A percentile compares a stretch with the other conserved stretches of the same genome.
phyloP scores from a whole-genome alignment of 495 filamentous ascomycete genomes.

The Penicillium simplicissimum region DNA sequence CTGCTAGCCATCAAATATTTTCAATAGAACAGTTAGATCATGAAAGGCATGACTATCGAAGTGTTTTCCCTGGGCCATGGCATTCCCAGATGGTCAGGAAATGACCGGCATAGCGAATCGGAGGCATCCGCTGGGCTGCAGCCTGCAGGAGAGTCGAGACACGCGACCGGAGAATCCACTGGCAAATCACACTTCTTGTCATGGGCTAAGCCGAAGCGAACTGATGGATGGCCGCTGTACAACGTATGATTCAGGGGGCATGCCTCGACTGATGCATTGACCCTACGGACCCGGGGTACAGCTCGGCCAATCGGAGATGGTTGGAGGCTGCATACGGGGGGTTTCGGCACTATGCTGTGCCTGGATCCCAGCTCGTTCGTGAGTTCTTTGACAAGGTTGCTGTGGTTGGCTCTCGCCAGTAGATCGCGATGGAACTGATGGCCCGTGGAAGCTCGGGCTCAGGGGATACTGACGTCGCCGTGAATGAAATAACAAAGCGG shows the following conservation, averaged over 20 bases:
- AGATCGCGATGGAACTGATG: constrained; percentile 4
- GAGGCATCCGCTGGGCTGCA: not conserved
- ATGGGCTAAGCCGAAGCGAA: not conserved
- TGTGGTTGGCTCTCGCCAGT: not conserved
- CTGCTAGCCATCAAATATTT: not conserved
- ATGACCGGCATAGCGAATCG: not conserved
- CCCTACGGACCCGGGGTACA: not conserved
- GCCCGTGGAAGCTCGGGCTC: not conserved
- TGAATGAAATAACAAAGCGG: not conserved
- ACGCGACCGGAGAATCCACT: not conserved
- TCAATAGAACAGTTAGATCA: not conserved
- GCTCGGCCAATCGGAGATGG: not conserved
- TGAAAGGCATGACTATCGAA: not conserved
- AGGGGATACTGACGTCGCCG: not conserved
- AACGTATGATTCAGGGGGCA: too few species aligned
- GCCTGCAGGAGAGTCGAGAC: too few species aligned
- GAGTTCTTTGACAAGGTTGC: not conserved
- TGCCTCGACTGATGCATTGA: not conserved
- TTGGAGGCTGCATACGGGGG: not conserved
- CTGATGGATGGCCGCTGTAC: not conserved
- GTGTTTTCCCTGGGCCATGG: not conserved
- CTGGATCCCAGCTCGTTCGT: not conserved
- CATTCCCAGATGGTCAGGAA: not conserved
- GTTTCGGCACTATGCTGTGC: not conserved
- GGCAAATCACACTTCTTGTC: not conserved